Conservation (phyloP, 208 protist genomes). For the Trypanosoma caninum region DNA sequence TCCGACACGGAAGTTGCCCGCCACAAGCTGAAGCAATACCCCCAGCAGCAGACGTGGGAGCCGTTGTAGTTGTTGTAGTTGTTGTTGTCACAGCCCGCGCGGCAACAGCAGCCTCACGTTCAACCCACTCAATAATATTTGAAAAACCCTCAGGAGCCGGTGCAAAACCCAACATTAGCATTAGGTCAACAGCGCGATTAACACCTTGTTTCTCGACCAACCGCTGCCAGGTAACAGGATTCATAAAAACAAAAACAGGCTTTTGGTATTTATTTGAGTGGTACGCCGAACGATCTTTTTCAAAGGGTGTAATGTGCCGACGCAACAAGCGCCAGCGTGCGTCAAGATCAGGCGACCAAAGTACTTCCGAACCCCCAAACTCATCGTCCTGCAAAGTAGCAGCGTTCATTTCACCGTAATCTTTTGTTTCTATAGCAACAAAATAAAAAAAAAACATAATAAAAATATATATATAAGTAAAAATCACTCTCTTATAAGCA, state of each 20-base stretch:
- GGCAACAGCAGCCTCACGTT: constrained; percentile 1
- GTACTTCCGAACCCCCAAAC: constrained; percentile 4
- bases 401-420: constrained; percentile 1
- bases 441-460: neutral
- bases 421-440: neutral
- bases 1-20: neutral
- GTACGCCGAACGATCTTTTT: constrained; percentile 19
- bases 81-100: neutral
- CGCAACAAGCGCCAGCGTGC: constrained; percentile 19
- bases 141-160: constrained; percentile 6
- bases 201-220: constrained; percentile 17
- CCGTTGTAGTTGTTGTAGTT: neutral
- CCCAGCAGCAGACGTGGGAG: neutral
- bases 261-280: constrained; percentile 20
- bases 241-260: constrained; percentile 25
- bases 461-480: neutral
- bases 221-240: constrained; percentile 12
- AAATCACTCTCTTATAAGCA: neutral
- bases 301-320: constrained; percentile 21
- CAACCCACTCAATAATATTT: constrained; percentile 14
- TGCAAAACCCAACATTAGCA: constrained; percentile 25
- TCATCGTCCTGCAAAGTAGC: constrained; percentile 12
- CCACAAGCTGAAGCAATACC: neutral
- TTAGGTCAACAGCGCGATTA: constrained; percentile 22
- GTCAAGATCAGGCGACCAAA: constrained; percentile 19